Base-by-base conservation (phyloP, 257 asterid genomes). In the Lavandula angustifolia region DNA sequence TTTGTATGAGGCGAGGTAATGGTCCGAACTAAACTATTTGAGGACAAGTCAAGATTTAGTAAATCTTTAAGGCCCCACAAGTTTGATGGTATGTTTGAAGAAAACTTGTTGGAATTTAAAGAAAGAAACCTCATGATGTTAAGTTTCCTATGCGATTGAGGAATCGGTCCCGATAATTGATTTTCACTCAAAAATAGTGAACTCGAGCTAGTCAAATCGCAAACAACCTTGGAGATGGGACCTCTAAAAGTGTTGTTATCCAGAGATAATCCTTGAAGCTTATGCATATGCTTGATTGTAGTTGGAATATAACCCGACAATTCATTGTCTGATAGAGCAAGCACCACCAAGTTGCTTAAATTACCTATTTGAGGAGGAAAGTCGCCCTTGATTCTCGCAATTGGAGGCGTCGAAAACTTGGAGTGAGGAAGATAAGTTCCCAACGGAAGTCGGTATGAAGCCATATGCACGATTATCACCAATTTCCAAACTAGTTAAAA, bases 111-210 rank as follows among this genome's bases (percentile, higher is more conserved):
- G 12, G 79, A 75, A 4, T 58, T 8, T 0, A 63, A 10, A 63
- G 0, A 5, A 13, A 75, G 3, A 0, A 3, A 0, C 10, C 79
- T 64, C 13, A 75, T 22, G 69, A 48, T 4, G 58, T 22, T 3
- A 58, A 0, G n/a, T 65, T 58, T 14, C 73, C 76, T 17, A 75
- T 14, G 35, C 79, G n/a, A 75, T 50, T 62, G 40, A 0, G 71
- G 79, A 14, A 74, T 54, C 0, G 50, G 22, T 10, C 72, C 64
- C 17, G 63, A 47, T 29, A 72, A 16, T 16, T 57, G 22, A 27
- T 72, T 72, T 2, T 9, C 7, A 17, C 72, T 32, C 14, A 57
- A 52, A 40, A 5, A 12, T 9, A 5, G 8, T 9, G 4, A 1
- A 40, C 1, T 44, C 56, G 68, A 35, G 18, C n/a, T 35, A 1